Evolutionary conservation across 768 basidiomycete species (phyloP).

Genomic region (Sutorius australiensis): DNA sequence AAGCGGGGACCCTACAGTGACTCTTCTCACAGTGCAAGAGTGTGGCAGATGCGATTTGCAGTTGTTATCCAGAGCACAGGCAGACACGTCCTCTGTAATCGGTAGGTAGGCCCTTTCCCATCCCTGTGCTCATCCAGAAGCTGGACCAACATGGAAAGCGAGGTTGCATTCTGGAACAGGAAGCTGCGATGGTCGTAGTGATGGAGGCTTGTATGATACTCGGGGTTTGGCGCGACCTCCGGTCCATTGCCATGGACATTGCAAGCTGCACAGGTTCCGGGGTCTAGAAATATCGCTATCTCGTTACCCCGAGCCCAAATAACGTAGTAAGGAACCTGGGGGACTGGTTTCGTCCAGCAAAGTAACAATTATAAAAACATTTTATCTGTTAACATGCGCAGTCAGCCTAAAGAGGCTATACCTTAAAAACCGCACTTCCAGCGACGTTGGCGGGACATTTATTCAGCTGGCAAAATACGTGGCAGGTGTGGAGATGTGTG

Average conservation of each 20-base stretch:
- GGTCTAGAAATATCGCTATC: conserved; percentile 25
- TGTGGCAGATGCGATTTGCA: conserved; percentile 24
- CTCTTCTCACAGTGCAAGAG: conserved; percentile 21
- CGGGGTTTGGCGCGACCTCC: conserved; percentile 21
- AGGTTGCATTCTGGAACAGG: conserved; percentile 8
- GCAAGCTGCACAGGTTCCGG: neutral
- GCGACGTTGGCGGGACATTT: neutral
- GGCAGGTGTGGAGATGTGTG: neutral
- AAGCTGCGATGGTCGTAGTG: conserved; percentile 19
- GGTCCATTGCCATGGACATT: conserved; percentile 5
- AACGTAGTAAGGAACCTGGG: neutral
- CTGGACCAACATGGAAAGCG: conserved; percentile 13
- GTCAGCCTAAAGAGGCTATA: neutral
- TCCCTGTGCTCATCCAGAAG: conserved; percentile 21
- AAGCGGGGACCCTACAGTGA: conserved; percentile 7
- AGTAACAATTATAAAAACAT: no score
- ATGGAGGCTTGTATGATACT: conserved; percentile 10
- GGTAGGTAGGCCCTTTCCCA: conserved; percentile 23
- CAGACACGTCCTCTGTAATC: conserved; percentile 21
- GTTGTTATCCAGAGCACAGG: conserved; percentile 26
- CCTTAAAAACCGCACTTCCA: neutral
- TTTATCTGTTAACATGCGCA: neutral
- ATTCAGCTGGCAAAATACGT: neutral
- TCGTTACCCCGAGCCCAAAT: conserved; percentile 26
- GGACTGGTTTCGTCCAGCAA: neutral